A percentile compares a stretch with the other conserved stretches of the same genome.
Conservation (phyloP, 371 early-diverging fungal genomes). For the Mucor racemosus region DNA sequence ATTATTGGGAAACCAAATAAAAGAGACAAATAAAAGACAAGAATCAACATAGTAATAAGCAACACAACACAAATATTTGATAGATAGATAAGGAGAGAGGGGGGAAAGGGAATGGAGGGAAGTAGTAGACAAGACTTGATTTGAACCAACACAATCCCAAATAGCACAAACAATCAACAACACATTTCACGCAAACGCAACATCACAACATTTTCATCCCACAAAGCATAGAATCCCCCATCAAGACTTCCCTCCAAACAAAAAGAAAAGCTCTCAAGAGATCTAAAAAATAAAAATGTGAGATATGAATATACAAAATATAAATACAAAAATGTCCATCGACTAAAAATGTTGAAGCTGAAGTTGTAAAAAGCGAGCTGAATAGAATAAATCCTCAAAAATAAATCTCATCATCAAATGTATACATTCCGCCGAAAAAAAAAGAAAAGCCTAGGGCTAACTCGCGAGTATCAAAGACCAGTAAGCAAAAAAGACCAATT, state of each 20-base stretch:
- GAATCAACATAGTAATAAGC: not conserved
- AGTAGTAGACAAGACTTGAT: not conserved
- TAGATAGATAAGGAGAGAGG: not conserved
- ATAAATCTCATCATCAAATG: not conserved
- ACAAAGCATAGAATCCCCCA: not conserved
- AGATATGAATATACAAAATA: constrained; percentile 6
- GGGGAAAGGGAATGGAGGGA: not conserved
- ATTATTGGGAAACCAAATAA: not conserved
- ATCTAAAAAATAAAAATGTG: constrained; percentile 1
- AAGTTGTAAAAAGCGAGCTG: not conserved
- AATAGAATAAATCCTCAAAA: not conserved
- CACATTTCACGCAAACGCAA: no score
- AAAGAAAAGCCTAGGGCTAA: not conserved
- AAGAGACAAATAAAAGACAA: not conserved
- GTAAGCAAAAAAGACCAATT: not conserved
- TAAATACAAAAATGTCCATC: not conserved
- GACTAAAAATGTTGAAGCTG: constrained; percentile 2
- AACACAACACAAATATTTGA: not conserved
- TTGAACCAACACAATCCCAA: not conserved
- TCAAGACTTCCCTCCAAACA: constrained; percentile 3
- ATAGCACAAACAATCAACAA: not conserved
- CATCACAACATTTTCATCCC: not conserved
- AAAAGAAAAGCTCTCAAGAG: constrained; percentile 6
- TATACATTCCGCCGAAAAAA: not conserved
- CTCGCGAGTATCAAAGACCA: not conserved